Evolutionary conservation across 441 rosid species (phyloP), one percentile per base, ranked within the genome.

Genomic region (Populus hybrid): DNA sequence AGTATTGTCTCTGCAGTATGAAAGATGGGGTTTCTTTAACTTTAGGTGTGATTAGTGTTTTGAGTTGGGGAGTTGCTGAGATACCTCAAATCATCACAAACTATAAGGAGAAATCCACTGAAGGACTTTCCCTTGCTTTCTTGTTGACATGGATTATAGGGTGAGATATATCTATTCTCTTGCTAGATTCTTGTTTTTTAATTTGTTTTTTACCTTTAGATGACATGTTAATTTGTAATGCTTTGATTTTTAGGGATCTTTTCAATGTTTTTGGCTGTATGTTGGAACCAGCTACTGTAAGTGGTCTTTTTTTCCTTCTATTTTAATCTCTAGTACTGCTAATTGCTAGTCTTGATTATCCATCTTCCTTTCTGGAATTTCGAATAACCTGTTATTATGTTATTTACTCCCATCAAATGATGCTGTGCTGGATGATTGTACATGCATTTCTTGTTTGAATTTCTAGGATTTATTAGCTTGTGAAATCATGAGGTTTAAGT

Each of bases 241-340:
- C 53, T 31, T 63, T 64, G n/a, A 74, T 71, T 69, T 80, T 72
- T 86, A 93, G 98, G 71, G 98, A 94, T 87, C 80, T 94, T 73
- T 92, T 94, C 79, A 94, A 92, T 81, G 85, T 94, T 38, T 83
- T 89, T 40, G 94, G 98, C 26, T 92, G 98, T 80, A 23, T 92
- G 76, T 83, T 92, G 83, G 98, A 94, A 83, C 95, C 98, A 24
- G 94, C 95, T 72, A 92, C 97, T 5, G 98, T 94, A 80, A 86
- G 94, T 86, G n/a, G 29, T 72, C 38, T 38, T 73, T 53, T n/a
- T 24, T 8, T 16, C 42, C 4, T 23, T 29, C 14, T 53, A n/a
- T 72, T 29, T 53, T 59, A 42, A 16, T 36, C 14, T 7, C 59
- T 14, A 28, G 29, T 28, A 28, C 29, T 28, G 29, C 29, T 28